Evolutionary conservation across 2,329 filamentous ascomycete species (phyloP), one percentile per base, ranked within the genome.

Genomic region (Orbilia brochopaga): DNA sequence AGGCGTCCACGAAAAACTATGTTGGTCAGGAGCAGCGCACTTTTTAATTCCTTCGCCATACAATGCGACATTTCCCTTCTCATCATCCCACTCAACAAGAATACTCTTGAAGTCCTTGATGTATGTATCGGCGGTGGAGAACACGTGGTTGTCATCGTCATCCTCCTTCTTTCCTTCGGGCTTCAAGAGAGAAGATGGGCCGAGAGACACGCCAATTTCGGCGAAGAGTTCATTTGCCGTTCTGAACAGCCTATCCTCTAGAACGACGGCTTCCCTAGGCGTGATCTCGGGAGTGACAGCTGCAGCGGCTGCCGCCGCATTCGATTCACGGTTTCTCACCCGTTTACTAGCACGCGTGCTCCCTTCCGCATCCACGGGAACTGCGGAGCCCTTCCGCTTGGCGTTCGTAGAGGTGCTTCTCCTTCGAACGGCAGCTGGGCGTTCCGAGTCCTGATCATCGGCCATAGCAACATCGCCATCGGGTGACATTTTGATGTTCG

Each of bases 251-350:
- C 73, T 76, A 35, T 77, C 75, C 27, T 77, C 75, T 7, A 74
- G 57, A 23, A 74, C 73, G 60, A 74, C 63, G 8, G 63, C 55
- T 40, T 73, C 62, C 21, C 73, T 59, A 11, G 64, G 63, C 1
- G 67, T 57, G 46, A 66, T 63, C 51, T 67, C 75, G 7, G 75
- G 74, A 19, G 74, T 30, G 1, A 67, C 74, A 0, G 75, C 75
- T 0, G 75, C 76, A 0, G 79, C 78, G 54, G 86, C 86, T 37
- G 85, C 85, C 2, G 78, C 80, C 8, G 80, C 78, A 10, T 83
- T 81, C 2, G 83, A 84, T 48, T 88, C 86, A 60, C 87, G 82
- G 17, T 86, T 83, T 51, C 87, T 83, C 30, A 86, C 86, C 55
- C 87, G 81, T 76, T 89, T 90, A 78, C 86, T 88, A 64, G 76